These are phyloP conservation scores for Thymus quinquecostatus DNA, from an alignment of 257 asterid genomes.

Conservation along the genomic window DNA sequence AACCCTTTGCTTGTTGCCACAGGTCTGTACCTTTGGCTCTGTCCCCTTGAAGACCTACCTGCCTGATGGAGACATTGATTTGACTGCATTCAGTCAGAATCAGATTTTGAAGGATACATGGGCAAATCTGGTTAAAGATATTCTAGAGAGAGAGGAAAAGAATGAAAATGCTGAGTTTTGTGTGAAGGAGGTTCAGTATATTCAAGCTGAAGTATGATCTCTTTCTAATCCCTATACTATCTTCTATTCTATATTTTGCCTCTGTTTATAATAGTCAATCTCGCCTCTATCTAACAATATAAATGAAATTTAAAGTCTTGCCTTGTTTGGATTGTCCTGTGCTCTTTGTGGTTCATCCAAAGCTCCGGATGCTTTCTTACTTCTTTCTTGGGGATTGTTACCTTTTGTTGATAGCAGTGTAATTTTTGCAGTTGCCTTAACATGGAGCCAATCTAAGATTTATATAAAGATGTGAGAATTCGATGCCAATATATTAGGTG, in stretches of 20 bases:
- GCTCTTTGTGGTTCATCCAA: not conserved
- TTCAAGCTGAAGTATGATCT: constrained; percentile 80
- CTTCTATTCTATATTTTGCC: not conserved
- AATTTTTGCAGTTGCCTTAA: not conserved
- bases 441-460: not conserved
- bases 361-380: constrained; percentile 1
- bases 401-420: constrained; percentile 15
- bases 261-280: not conserved
- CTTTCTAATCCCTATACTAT: constrained; percentile 9
- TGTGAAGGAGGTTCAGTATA: constrained; percentile 94
- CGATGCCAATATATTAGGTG: not conserved
- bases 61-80: constrained; percentile 93
- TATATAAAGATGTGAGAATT: constrained; percentile 16
- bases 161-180: constrained; percentile 78
- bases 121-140: constrained; percentile 83
- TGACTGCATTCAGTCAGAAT: constrained; percentile 78
- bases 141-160: constrained; percentile 78
- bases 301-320: not conserved
- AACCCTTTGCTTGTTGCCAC: constrained; percentile 26
- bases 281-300: not conserved
- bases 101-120: constrained; percentile 67
- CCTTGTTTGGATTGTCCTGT: not conserved
- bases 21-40: constrained; percentile 91
- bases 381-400: constrained; percentile 7
- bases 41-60: constrained; percentile 95